These are phyloP conservation scores for Aspergillus kassunensis DNA, from an alignment of 495 filamentous ascomycete genomes.

Conservation along the genomic window DNA sequence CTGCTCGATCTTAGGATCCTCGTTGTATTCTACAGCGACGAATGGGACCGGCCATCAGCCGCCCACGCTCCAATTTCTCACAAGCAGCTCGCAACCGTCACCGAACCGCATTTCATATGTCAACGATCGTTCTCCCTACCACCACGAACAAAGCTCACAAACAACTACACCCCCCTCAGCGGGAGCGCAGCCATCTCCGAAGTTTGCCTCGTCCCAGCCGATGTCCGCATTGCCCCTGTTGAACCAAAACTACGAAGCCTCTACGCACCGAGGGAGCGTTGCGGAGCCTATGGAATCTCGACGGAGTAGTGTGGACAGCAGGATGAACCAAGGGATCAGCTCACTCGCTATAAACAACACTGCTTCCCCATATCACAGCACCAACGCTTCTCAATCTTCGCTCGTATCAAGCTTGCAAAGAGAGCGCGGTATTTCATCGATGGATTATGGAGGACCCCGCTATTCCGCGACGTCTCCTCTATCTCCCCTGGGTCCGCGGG, in stretches of 20 bases:
- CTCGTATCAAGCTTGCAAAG: slow-evolving; percentile 60
- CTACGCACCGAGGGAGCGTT: slow-evolving; percentile 44
- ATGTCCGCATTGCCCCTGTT: slow-evolving; percentile 44
- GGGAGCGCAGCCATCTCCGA: slow-evolving; percentile 43
- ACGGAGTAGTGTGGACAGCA: slow-evolving; percentile 74
- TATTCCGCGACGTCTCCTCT: slow-evolving; percentile 44
- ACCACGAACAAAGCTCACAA: slow-evolving; percentile 38
- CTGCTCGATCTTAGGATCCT: slow-evolving; percentile 41
- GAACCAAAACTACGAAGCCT: slow-evolving; percentile 48
- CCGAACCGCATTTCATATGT: slow-evolving; percentile 43
- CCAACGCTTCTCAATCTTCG: slow-evolving; percentile 73
- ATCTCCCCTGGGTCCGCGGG: slow-evolving; percentile 46
- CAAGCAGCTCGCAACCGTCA: slow-evolving; percentile 48
- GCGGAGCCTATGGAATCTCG: slow-evolving; percentile 54
- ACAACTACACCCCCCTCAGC: slow-evolving; percentile 45
- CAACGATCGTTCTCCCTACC: slow-evolving; percentile 45
- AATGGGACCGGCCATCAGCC: slow-evolving; percentile 49
- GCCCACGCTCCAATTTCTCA: slow-evolving; percentile 46
- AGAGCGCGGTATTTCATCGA: slow-evolving; percentile 49
- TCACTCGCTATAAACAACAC: slow-evolving; percentile 64
- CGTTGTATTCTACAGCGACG: slow-evolving; percentile 49
- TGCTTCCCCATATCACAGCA: slow-evolving; percentile 67
- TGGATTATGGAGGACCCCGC: slow-evolving; percentile 52
- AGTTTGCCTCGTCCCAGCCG: slow-evolving; percentile 38
- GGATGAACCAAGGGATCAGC: slow-evolving; percentile 66